Percentiles rank a stretch among this genome's conserved stretches.
Conservation (phyloP, 2,329 filamentous ascomycete species). For the Curvularia sp. region DNA sequence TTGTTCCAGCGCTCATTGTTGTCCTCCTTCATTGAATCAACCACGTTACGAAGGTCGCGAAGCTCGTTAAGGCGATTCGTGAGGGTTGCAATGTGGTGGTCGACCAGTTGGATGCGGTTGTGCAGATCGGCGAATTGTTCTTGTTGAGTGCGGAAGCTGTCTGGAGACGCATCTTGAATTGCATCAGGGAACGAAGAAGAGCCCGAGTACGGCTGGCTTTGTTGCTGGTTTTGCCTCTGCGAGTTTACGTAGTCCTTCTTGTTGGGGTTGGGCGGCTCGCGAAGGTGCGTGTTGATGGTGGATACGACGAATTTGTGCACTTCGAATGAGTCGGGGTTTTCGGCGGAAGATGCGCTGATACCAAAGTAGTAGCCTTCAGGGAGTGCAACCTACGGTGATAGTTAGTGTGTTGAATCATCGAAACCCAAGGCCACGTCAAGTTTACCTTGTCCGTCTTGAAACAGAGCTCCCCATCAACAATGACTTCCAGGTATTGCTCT, state of each 20-base stretch:
- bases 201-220: slow-evolving; percentile 30
- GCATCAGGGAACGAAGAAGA: slow-evolving; percentile 40
- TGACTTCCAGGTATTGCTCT: slow-evolving; percentile 72
- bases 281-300: slow-evolving; percentile 52
- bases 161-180: slow-evolving; percentile 54
- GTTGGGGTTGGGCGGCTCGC: slow-evolving; percentile 43
- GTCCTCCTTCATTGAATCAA: slow-evolving; percentile 62
- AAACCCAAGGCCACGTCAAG: neutral
- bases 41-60: slow-evolving; percentile 66
- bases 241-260: slow-evolving; percentile 36
- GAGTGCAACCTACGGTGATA: slow-evolving; percentile 66
- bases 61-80: slow-evolving; percentile 72
- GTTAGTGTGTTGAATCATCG: slow-evolving; percentile 9
- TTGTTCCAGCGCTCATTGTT: slow-evolving; percentile 66
- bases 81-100: slow-evolving; percentile 75
- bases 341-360: slow-evolving; percentile 84
- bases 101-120: slow-evolving; percentile 77
- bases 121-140: slow-evolving; percentile 84
- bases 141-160: slow-evolving; percentile 54
- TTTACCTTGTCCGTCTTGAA: slow-evolving; percentile 76
- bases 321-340: slow-evolving; percentile 94
- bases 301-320: slow-evolving; percentile 84
- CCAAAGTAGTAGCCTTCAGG: slow-evolving; percentile 85
- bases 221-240: slow-evolving; percentile 39
- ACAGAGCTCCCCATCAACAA: slow-evolving; percentile 79